Percentiles rank a stretch among this genome's conserved stretches.
phyloP scores from a whole-genome alignment of 2,329 filamentous ascomycete genomes.

The Ophiobolus disseminans region DNA sequence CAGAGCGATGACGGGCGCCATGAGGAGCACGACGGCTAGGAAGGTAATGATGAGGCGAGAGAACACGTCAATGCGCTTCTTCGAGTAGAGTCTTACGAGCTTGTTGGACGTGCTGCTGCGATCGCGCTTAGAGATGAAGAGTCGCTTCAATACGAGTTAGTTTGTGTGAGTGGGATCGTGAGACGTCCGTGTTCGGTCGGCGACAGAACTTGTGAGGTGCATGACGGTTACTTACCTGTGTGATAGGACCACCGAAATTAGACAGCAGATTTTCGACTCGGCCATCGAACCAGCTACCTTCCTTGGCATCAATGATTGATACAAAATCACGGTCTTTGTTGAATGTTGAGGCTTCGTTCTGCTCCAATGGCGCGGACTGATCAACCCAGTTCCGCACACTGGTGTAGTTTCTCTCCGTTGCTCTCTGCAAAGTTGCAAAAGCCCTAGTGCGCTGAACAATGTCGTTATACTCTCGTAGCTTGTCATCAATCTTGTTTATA shows the following conservation, averaged over 20 bases:
- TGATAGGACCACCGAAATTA: constrained; percentile 8
- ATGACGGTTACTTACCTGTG: constrained; percentile 2
- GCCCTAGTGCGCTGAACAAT: constrained; percentile 15
- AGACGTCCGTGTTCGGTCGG: background rate
- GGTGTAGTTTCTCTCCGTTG: background rate
- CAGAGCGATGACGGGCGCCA: constrained; percentile 28
- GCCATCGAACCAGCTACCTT: constrained; percentile 26
- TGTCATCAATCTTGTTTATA: constrained; percentile 21
- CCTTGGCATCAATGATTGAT: constrained; percentile 13
- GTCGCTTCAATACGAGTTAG: constrained; percentile 1
- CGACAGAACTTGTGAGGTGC: background rate
- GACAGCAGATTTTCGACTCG: constrained; percentile 11
- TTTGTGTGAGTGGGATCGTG: background rate
- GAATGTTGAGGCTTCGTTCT: background rate
- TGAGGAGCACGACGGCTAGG: constrained; percentile 28
- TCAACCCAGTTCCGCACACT: background rate
- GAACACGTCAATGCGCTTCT: constrained; percentile 19
- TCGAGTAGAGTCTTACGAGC: constrained; percentile 19
- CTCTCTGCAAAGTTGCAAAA: constrained; percentile 13
- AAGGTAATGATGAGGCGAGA: constrained; percentile 21
- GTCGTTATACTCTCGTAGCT: constrained; percentile 21
- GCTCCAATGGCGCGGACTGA: background rate
- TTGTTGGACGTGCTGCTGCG: constrained; percentile 16
- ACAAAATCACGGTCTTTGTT: background rate
- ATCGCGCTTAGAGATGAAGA: constrained; percentile 19